phyloP scores from a whole-genome alignment of 306 rosid species.

The Hylodesmum podocarpum region DNA sequence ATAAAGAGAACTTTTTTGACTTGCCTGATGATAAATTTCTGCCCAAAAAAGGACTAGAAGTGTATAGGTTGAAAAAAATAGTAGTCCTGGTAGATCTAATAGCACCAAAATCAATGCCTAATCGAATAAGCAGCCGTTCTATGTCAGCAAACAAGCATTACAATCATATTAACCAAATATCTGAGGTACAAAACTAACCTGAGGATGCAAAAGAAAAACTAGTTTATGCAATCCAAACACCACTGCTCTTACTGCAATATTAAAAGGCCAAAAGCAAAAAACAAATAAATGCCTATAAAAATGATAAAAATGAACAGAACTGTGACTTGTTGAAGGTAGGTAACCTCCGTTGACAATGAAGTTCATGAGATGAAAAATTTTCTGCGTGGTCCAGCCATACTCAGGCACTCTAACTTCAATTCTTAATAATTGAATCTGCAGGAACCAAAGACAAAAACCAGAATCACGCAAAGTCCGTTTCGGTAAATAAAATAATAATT shows the following conservation, averaged over 20 bases:
- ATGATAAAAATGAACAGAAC: too few species aligned
- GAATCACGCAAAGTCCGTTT: too few species aligned
- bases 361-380: constrained; percentile 95
- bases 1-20: constrained; percentile 22
- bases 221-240: constrained; percentile 84
- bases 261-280: background rate
- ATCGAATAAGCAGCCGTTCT: constrained; percentile 35
- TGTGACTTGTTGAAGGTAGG: too few species aligned
- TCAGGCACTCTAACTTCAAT: constrained; percentile 94
- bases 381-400: constrained; percentile 97
- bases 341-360: constrained; percentile 93
- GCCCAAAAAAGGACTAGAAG: constrained; percentile 97
- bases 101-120: constrained; percentile 67
- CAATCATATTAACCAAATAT: background rate
- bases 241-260: constrained; percentile 76
- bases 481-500: background rate
- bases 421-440: constrained; percentile 85
- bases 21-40: constrained; percentile 95
- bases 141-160: constrained; percentile 32
- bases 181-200: constrained; percentile 46
- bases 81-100: constrained; percentile 85
- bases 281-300: background rate
- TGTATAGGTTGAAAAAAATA: constrained; percentile 91
- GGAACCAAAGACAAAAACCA: too few species aligned
- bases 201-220: constrained; percentile 70